Evolutionary conservation across 2,329 filamentous ascomycete genomes (phyloP).

Genomic region (Metarhizium humberi): DNA sequence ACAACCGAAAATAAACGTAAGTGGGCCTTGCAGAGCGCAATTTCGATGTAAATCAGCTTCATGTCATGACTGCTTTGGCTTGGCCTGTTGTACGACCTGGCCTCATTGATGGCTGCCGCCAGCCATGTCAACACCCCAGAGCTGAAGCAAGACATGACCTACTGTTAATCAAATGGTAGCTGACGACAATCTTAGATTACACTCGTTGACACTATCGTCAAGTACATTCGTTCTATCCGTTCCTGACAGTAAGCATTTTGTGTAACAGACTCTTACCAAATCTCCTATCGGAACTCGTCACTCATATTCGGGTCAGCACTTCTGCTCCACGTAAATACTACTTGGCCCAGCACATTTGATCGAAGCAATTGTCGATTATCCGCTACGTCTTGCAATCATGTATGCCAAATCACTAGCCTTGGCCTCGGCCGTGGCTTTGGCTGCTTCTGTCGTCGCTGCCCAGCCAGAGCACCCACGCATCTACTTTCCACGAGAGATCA

Average conservation of each 20-base stretch:
- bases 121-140: not conserved
- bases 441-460: constrained; percentile 33
- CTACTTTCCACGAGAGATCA: constrained; percentile 49
- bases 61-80: no score
- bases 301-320: not conserved
- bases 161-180: not conserved
- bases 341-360: not conserved
- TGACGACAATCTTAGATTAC: constrained; percentile 20
- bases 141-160: not conserved
- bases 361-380: not conserved
- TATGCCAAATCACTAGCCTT: constrained; percentile 36
- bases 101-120: not conserved
- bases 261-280: not conserved
- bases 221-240: constrained; percentile 47
- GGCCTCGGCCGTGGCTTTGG: constrained; percentile 39
- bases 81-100: not conserved
- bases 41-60: not conserved
- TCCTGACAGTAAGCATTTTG: constrained; percentile 34
- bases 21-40: constrained; percentile 1
- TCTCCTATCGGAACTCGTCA: not conserved
- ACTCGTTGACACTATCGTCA: constrained; percentile 46
- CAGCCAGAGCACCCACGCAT: constrained; percentile 39
- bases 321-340: not conserved
- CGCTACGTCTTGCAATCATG: constrained; percentile 30
- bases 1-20: constrained; percentile 10